Conservation (phyloP, 2,329 filamentous ascomycete genomes). For the Parastagonospora avenae region DNA sequence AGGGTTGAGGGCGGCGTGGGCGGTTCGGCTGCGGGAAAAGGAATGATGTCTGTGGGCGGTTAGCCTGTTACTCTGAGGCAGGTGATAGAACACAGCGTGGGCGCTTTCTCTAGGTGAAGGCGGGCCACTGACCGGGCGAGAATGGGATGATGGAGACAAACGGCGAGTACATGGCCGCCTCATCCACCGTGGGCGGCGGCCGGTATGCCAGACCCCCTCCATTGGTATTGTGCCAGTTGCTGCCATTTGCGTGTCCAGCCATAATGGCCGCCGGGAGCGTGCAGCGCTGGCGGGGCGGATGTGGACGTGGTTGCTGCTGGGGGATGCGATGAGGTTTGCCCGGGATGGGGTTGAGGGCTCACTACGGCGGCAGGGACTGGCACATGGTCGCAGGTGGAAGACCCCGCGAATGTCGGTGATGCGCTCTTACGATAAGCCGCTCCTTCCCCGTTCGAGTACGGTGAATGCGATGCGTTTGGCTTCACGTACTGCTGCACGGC, state of each 20-base stretch:
- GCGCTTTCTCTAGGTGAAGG: slow-evolving; percentile 19
- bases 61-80: slow-evolving; percentile 11
- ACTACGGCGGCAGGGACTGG: slow-evolving; percentile 15
- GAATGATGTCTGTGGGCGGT: slow-evolving; percentile 51
- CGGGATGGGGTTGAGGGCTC: slow-evolving; percentile 1
- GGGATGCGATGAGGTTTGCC: neutral
- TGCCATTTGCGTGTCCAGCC: slow-evolving; percentile 25
- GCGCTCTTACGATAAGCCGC: slow-evolving; percentile 2
- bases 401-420: slow-evolving; percentile 6
- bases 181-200: slow-evolving; percentile 63
- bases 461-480: neutral
- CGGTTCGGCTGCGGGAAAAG: slow-evolving; percentile 51
- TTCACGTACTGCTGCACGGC: neutral
- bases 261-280: slow-evolving; percentile 18
- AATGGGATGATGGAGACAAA: slow-evolving; percentile 81
- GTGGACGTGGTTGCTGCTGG: neutral
- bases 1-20: slow-evolving; percentile 46
- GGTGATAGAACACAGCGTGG: slow-evolving; percentile 22
- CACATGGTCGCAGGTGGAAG: slow-evolving; percentile 18
- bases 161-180: slow-evolving; percentile 81
- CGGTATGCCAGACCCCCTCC: slow-evolving; percentile 42
- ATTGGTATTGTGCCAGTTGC: slow-evolving; percentile 40
- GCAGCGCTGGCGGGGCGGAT: neutral
- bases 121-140: slow-evolving; percentile 65
- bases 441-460: neutral